phyloP scores from a whole-genome alignment of 495 filamentous ascomycete species.

The Penicillium antarcticum region DNA sequence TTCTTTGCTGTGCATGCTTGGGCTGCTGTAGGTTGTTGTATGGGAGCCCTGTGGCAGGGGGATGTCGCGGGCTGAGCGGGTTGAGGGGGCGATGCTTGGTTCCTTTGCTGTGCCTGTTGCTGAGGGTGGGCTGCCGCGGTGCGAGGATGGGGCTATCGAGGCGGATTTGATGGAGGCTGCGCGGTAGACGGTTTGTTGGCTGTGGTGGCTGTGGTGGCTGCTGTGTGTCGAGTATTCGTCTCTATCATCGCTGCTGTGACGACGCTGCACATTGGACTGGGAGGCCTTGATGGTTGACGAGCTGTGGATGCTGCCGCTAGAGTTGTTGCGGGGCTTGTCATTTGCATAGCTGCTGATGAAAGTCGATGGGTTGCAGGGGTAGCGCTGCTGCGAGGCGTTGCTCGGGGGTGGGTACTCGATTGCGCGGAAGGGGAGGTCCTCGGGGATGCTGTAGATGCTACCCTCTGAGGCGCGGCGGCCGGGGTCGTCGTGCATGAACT shows the following conservation, averaged over 20 bases:
- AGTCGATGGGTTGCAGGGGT: constrained; percentile 33
- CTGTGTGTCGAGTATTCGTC: constrained; percentile 11
- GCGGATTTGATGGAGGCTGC: constrained; percentile 8
- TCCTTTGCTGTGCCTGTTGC: constrained; percentile 1
- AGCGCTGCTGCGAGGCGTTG: constrained; percentile 23
- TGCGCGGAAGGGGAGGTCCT: constrained; percentile 35
- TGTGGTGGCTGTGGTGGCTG: constrained; percentile 16
- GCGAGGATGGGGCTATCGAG: constrained; percentile 10
- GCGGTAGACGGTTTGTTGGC: constrained; percentile 6
- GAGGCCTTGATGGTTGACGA: constrained; percentile 45
- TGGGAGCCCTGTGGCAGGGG: constrained; percentile 26
- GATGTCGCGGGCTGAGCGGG: constrained; percentile 29
- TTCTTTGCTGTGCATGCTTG: constrained; percentile 11
- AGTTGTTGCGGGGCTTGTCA: constrained; percentile 29
- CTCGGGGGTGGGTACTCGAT: constrained; percentile 40
- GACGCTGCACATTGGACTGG: constrained; percentile 21
- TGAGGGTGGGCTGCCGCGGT: background rate
- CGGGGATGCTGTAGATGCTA: constrained; percentile 33
- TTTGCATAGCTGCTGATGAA: constrained; percentile 39
- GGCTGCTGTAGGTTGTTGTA: constrained; percentile 11
- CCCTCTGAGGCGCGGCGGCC: constrained; percentile 38
- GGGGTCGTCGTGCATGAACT: constrained; percentile 34
- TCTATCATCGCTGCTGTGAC: constrained; percentile 15
- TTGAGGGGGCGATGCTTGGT: constrained; percentile 26
- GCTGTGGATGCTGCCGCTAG: constrained; percentile 32